Evolutionary conservation across 495 filamentous ascomycete genomes (phyloP).

Genomic region (Xylaria bambusicola): DNA sequence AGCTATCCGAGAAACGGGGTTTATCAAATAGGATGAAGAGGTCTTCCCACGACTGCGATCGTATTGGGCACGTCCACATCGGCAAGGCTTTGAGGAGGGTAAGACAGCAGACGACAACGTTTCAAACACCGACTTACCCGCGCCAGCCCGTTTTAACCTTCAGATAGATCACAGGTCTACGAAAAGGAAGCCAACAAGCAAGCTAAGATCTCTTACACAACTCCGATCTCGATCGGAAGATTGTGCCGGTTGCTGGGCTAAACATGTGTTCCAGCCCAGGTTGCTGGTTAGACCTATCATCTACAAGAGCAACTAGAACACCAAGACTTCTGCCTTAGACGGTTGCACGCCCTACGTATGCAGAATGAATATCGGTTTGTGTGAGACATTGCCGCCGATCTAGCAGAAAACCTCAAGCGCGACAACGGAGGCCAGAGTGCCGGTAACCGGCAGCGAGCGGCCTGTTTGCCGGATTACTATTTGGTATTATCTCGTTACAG

Average conservation of each 20-base stretch:
- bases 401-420: neutral
- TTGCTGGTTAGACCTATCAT: too few species aligned
- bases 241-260: too few species aligned
- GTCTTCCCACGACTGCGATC: neutral
- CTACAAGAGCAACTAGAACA: too few species aligned
- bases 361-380: neutral
- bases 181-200: neutral
- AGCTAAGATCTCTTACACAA: neutral
- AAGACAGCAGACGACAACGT: neutral
- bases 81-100: neutral
- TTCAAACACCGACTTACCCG: neutral
- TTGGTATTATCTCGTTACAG: neutral
- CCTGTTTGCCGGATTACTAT: neutral
- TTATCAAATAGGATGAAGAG: neutral
- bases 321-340: too few species aligned
- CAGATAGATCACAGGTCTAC: neutral
- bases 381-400: neutral
- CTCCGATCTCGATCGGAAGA: neutral
- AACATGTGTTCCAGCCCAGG: too few species aligned
- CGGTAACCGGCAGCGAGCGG: neutral
- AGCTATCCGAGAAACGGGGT: neutral
- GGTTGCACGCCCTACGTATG: neutral
- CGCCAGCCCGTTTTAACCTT: too few species aligned
- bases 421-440: neutral
- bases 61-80: neutral